Evolutionary conservation across 441 rosid species (phyloP).

Genomic region (Populus hybrid): DNA sequence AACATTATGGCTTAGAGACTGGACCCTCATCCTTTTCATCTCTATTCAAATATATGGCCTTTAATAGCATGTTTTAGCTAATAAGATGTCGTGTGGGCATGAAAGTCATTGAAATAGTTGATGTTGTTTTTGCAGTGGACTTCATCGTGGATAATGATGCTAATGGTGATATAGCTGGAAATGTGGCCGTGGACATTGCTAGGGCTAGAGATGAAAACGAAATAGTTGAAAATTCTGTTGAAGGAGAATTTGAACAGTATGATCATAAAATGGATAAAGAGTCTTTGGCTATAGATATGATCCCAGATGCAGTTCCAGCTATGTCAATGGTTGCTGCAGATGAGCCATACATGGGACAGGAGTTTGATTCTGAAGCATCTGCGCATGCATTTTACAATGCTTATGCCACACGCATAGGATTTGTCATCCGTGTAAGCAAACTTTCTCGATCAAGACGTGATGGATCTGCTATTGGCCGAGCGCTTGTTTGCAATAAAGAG

Average conservation of each 20-base stretch:
- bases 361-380: conserved; percentile 88
- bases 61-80: not conserved
- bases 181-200: conserved; percentile 41
- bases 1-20: not conserved
- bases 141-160: conserved; percentile 53
- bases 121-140: conserved; percentile 68
- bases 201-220: conserved; percentile 51
- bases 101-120: not conserved
- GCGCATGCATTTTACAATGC: conserved; percentile 91
- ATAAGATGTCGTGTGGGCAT: not conserved
- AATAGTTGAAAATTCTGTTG: conserved; percentile 44
- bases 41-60: not conserved
- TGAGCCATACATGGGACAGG: conserved; percentile 87
- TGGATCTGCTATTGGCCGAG: conserved; percentile 91
- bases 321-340: conserved; percentile 35
- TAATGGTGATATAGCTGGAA: conserved; percentile 42
- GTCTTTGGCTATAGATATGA: conserved; percentile 30
- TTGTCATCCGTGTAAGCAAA: conserved; percentile 89
- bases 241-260: conserved; percentile 43
- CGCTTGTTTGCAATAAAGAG: conserved; percentile 95
- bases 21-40: not conserved
- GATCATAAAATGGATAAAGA: conserved; percentile 51
- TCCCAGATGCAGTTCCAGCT: conserved; percentile 35
- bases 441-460: conserved; percentile 95
- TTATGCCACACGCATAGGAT: conserved; percentile 85